A percentile compares a stretch with the other conserved stretches of the same genome.
Conservation (phyloP, 495 filamentous ascomycete species). For the Aspergillus diversus region DNA sequence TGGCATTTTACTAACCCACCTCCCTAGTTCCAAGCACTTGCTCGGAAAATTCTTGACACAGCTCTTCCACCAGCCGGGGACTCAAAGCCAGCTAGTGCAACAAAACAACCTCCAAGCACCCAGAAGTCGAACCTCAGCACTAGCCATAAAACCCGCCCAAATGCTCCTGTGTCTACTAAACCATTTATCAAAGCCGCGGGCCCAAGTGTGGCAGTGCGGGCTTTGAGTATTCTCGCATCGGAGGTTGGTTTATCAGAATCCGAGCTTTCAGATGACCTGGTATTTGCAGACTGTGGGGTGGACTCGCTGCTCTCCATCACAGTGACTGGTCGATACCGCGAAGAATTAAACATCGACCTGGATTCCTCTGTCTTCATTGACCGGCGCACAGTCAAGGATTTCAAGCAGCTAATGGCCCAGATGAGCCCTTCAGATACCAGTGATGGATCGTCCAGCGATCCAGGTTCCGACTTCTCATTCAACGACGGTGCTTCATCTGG, state of each 20-base stretch:
- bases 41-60: slow-evolving; percentile 67
- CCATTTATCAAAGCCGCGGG: slow-evolving; percentile 28
- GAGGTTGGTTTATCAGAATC: slow-evolving; percentile 66
- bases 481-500: slow-evolving; percentile 37
- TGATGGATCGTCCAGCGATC: slow-evolving; percentile 39
- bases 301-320: slow-evolving; percentile 57
- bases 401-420: slow-evolving; percentile 60
- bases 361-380: slow-evolving; percentile 62
- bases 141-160: slow-evolving; percentile 29
- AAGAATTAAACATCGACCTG: slow-evolving; percentile 54
- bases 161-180: slow-evolving; percentile 30
- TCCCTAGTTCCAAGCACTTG: slow-evolving; percentile 63
- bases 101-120: slow-evolving; percentile 35
- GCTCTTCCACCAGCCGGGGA: slow-evolving; percentile 63
- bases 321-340: slow-evolving; percentile 50
- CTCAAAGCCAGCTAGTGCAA: slow-evolving; percentile 33
- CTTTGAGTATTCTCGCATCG: slow-evolving; percentile 66
- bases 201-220: slow-evolving; percentile 37
- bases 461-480: slow-evolving; percentile 34
- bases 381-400: slow-evolving; percentile 59
- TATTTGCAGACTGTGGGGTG: slow-evolving; percentile 56
- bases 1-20: background rate
- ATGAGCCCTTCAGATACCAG: slow-evolving; percentile 39
- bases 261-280: slow-evolving; percentile 59
- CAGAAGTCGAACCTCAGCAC: slow-evolving; percentile 45